Evolutionary conservation across 352 stramenopile species (phyloP).

Genomic region (Phytophthora idaei): DNA sequence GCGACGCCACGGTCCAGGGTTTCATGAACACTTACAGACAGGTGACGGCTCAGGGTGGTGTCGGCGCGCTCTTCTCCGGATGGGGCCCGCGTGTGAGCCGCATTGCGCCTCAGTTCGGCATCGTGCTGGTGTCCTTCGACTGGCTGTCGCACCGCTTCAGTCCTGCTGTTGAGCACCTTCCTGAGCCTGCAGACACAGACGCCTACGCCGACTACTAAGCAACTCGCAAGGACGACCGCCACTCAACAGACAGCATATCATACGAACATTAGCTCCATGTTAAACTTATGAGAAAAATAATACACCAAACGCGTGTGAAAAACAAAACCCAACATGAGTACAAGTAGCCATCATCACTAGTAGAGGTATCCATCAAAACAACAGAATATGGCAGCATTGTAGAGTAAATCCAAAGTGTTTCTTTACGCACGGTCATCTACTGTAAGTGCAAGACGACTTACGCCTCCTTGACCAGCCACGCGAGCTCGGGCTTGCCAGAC

Average conservation of each 20-base stretch:
- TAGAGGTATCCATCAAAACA: background rate
- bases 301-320: constrained; percentile 27
- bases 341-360: background rate
- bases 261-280: constrained; percentile 37
- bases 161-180: constrained; percentile 8
- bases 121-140: constrained; percentile 83
- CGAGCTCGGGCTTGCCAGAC: constrained; percentile 42
- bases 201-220: constrained; percentile 43
- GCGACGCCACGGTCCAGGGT: constrained; percentile 43
- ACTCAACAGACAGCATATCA: constrained; percentile 23
- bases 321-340: constrained; percentile 7
- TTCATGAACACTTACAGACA: constrained; percentile 62
- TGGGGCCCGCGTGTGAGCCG: constrained; percentile 74
- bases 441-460: constrained; percentile 4
- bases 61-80: constrained; percentile 63
- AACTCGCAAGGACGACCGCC: background rate
- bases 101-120: constrained; percentile 84
- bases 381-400: background rate
- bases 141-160: constrained; percentile 76
- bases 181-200: constrained; percentile 35
- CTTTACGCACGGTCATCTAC: constrained; percentile 22
- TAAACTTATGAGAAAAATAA: constrained; percentile 42
- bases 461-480: constrained; percentile 49
- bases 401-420: constrained; percentile 3
- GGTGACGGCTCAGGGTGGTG: constrained; percentile 57